Evolutionary conservation across 1,284 basidiomycete species (phyloP), one percentile per base, ranked within the genome.

Genomic region (Heterobasidion parviporum): DNA sequence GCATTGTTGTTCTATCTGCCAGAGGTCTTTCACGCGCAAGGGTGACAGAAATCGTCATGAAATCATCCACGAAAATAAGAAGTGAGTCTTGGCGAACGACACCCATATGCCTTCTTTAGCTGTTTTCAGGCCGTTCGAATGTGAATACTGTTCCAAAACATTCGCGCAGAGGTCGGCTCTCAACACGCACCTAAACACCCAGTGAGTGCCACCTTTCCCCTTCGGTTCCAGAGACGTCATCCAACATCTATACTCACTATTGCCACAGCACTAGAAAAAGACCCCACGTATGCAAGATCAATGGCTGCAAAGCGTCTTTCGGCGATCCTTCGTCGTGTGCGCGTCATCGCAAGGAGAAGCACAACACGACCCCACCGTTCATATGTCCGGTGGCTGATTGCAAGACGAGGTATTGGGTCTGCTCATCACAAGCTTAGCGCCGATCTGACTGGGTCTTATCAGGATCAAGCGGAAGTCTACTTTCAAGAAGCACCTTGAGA

Each of bases 401-500:
- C 61, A 67, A 61, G 41, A 77, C 79, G 47, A 73, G 67, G 83
- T 82, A 63, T 26, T 60, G 20, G 57, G 32, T 43, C 46, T 36
- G 44, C 12, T 2, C 38, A 49, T 53, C 46, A 46, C 44, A 43
- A 15, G 51, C 38, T 26, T 14, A 35, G 43, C 54, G 16, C 32
- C 34, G 41, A 48, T 38, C 45, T 45, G 15, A 16, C 55, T 16
- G 32, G 35, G 12, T 49, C 48, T 54, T 36, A 14, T 26, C 54
- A 86, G 83, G 36, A 85, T 85, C 62, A 83, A 84, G 64, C 80
- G 85, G 56, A 74, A 75, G 36, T 77, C 80, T 18, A 72, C 78
- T n/a, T 86, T 83, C 60, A 66, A 68, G 15, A 62, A 64, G 4
- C 84, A 86, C 64, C 64, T 86, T 52, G 74, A 69, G 61, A 59